Conservation (phyloP, 73 alveolate species). For the Paramecium caudatum region DNA sequence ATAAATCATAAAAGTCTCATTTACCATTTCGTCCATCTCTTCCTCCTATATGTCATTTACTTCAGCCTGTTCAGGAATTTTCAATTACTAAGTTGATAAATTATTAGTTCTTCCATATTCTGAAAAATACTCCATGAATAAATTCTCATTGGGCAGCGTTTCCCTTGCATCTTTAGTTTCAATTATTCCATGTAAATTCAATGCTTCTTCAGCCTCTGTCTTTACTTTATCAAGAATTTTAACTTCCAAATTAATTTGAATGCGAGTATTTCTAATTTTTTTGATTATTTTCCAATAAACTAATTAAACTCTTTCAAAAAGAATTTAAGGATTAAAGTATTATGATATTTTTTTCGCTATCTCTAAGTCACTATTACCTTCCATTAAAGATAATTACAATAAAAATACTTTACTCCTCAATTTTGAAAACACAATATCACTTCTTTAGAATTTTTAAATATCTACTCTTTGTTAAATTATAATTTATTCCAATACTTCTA, state of each 20-base stretch:
- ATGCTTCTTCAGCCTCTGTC: slow-evolving; percentile 53
- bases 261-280: slow-evolving; percentile 53
- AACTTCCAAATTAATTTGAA: slow-evolving; percentile 56
- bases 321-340: slow-evolving; percentile 43
- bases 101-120: not conserved
- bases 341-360: slow-evolving; percentile 50
- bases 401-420: slow-evolving; percentile 57
- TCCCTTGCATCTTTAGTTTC: slow-evolving; percentile 53
- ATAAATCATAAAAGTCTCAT: slow-evolving; percentile 51
- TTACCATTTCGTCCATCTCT: slow-evolving; percentile 54
- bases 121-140: slow-evolving; percentile 35
- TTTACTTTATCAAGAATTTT: slow-evolving; percentile 34
- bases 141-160: slow-evolving; percentile 43
- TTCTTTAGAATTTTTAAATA: not conserved
- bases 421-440: slow-evolving; percentile 35
- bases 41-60: slow-evolving; percentile 27
- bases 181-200: slow-evolving; percentile 15
- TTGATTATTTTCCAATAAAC: slow-evolving; percentile 62
- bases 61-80: not conserved
- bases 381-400: slow-evolving; percentile 62
- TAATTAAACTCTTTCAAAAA: slow-evolving; percentile 10
- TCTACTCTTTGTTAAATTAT: slow-evolving; percentile 39
- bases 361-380: slow-evolving; percentile 67
- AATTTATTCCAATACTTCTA: slow-evolving; percentile 62
- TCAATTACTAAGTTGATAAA: not conserved